Percentiles rank a stretch among this genome's conserved stretches.
These are phyloP conservation scores for Colletotrichum lindemuthianum DNA, from an alignment of 2,329 filamentous ascomycete genomes.

Conservation along the genomic window DNA sequence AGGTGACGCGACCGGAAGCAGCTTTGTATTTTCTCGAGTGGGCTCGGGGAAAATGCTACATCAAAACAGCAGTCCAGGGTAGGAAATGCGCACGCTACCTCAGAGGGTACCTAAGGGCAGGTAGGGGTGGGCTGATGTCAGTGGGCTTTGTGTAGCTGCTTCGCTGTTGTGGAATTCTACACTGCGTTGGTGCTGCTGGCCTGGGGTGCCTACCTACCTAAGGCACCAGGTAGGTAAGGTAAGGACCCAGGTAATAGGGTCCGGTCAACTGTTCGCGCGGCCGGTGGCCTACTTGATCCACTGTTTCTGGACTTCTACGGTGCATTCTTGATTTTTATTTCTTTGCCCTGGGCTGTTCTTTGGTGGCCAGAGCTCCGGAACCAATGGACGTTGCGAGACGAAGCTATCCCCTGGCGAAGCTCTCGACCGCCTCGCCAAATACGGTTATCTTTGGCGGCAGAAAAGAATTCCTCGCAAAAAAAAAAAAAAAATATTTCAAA, in stretches of 20 bases:
- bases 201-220: too few relatives aligned
- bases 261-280: too few relatives aligned
- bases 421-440: slow-evolving; percentile 22
- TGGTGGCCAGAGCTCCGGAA: slow-evolving; percentile 29
- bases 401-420: slow-evolving; percentile 21
- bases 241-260: too few relatives aligned
- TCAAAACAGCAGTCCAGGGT: slow-evolving; percentile 28
- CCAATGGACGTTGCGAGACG: slow-evolving; percentile 15
- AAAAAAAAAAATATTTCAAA: background rate
- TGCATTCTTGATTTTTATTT: background rate
- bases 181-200: too few relatives aligned
- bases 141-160: slow-evolving; percentile 24
- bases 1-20: slow-evolving; percentile 35
- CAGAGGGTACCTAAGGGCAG: background rate
- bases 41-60: slow-evolving; percentile 28
- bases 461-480: background rate
- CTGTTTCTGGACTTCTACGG: too few relatives aligned
- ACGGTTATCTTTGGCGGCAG: slow-evolving; percentile 19
- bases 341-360: slow-evolving; percentile 16
- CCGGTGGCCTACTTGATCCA: too few relatives aligned
- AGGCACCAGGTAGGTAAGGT: too few relatives aligned
- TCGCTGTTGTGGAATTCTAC: too few relatives aligned
- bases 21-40: slow-evolving; percentile 34
- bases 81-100: background rate
- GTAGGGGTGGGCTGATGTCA: too few relatives aligned